A percentile compares a stretch with the other conserved stretches of the same genome.
These are phyloP conservation scores for Colletotrichum salicis DNA, from an alignment of 2,329 filamentous ascomycete genomes.

Conservation along the genomic window DNA sequence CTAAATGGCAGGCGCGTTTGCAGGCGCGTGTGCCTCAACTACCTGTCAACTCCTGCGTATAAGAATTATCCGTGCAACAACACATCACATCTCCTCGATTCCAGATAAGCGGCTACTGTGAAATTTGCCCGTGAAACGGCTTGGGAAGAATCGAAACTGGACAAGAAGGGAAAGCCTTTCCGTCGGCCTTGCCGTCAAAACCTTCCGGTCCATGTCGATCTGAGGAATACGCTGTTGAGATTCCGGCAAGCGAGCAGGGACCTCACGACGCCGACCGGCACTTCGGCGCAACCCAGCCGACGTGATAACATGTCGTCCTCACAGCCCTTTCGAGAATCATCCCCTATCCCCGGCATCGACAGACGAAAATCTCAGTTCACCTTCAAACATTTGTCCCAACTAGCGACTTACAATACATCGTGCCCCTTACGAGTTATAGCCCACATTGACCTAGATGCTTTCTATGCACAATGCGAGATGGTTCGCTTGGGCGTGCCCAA, in stretches of 20 bases:
- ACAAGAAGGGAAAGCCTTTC: background rate
- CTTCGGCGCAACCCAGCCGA: background rate
- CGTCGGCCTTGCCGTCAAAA: background rate
- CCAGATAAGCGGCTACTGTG: background rate
- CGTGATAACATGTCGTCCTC: conserved; percentile 33
- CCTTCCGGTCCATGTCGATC: background rate
- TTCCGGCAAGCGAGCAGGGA: background rate
- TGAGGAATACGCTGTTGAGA: background rate
- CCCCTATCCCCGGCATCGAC: conserved; percentile 19
- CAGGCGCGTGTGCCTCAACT: conserved; percentile 19
- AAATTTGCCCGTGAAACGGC: background rate
- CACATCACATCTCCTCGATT: background rate
- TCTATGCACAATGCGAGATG: conserved; percentile 97
- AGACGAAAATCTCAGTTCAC: conserved; percentile 76
- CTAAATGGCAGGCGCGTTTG: conserved; percentile 19
- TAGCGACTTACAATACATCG: conserved; percentile 75
- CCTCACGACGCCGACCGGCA: background rate
- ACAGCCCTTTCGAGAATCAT: conserved; percentile 32
- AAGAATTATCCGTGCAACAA: background rate
- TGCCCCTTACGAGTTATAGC: conserved; percentile 88
- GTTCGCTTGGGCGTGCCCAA: conserved; percentile 80
- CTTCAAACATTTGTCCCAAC: conserved; percentile 81
- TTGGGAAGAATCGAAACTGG: background rate
- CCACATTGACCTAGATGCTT: conserved; percentile 95
- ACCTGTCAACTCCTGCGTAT: background rate